These are phyloP conservation scores for Remersonia thermophila DNA, from an alignment of 2,329 filamentous ascomycete species.

Conservation along the genomic window DNA sequence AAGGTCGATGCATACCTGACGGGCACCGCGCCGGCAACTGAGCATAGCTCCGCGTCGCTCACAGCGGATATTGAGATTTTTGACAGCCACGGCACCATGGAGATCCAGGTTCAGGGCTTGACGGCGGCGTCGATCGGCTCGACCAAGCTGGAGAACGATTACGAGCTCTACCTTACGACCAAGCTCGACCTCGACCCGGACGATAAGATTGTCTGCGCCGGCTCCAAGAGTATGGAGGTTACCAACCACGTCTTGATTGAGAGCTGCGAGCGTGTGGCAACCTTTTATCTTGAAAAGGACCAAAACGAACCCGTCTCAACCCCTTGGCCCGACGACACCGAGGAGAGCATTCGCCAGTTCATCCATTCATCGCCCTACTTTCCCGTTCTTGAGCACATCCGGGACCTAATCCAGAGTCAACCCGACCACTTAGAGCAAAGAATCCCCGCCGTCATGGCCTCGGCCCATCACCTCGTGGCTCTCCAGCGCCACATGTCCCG, in stretches of 20 bases:
- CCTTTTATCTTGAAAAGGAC: constrained; percentile 17
- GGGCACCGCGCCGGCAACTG: constrained; percentile 15
- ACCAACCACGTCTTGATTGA: constrained; percentile 21
- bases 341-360: constrained; percentile 20
- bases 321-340: constrained; percentile 16
- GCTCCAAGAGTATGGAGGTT: not conserved
- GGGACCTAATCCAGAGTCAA: constrained; percentile 16
- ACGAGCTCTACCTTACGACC: constrained; percentile 26
- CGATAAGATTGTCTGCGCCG: constrained; percentile 22
- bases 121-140: constrained; percentile 22
- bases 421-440: constrained; percentile 17
- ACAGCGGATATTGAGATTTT: constrained; percentile 26
- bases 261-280: constrained; percentile 25
- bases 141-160: constrained; percentile 21
- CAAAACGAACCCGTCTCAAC: not conserved
- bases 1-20: constrained; percentile 24
- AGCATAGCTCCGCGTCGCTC: constrained; percentile 19
- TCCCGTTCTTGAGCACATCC: constrained; percentile 21
- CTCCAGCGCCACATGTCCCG: constrained; percentile 25
- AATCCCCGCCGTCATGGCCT: constrained; percentile 18
- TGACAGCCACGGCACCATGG: constrained; percentile 21
- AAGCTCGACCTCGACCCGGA: constrained; percentile 29
- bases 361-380: constrained; percentile 23
- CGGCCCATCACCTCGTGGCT: constrained; percentile 20
- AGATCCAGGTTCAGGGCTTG: constrained; percentile 24